Base-by-base conservation (phyloP, 2,329 filamentous ascomycete species). In the Fusarium veterinarium region DNA sequence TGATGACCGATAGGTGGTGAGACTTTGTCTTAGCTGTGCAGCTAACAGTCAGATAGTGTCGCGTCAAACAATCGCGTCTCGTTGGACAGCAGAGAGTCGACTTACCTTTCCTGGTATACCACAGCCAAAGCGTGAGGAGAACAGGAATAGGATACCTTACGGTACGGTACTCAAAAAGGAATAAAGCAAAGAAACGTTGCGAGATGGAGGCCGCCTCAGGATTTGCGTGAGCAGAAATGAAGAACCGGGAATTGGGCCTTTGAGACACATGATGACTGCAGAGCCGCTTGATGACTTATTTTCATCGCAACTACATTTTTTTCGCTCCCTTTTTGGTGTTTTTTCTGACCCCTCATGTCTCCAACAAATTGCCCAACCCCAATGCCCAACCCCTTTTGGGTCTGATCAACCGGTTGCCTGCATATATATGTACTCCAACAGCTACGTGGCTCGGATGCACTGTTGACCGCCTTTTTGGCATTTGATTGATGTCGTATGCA, bases 251-350 rank as follows among this genome's bases (percentile, higher is more conserved):
- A 45, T 41, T 40, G 63, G 33, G 23, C 33, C 49, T 17, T 25
- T 16, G 28, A 20, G 41, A n/a, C 6, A 38, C 17, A 16, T 46
- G 12, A 33, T 49, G 28, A 33, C 46, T 4, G 28, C 30, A 49
- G 30, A 49, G 46, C 46, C 30, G 14, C 46, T 23, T 49, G 46
- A 49, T 49, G 46, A 49, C 46, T 49, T 35, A 12, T 45, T 59
- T 65, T 40, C 35, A 31, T 64, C 45, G 58, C 23, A 30, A 38
- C 64, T 57, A 67, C 20, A 35, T 16, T 61, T 67, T 61, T 67
- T 38, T 44, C 23, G 30, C 33, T 28, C 17, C 37, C 30, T 20
- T 63, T 52, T 20, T 52, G n/a, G 23, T 64, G 49, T 25, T 19
- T 35, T 16, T 37, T 17, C 9, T 61, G 31, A 53, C 62, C 59